Conservation (phyloP, 192 early-diverging fungal species). For the Backusella morwellensis region DNA sequence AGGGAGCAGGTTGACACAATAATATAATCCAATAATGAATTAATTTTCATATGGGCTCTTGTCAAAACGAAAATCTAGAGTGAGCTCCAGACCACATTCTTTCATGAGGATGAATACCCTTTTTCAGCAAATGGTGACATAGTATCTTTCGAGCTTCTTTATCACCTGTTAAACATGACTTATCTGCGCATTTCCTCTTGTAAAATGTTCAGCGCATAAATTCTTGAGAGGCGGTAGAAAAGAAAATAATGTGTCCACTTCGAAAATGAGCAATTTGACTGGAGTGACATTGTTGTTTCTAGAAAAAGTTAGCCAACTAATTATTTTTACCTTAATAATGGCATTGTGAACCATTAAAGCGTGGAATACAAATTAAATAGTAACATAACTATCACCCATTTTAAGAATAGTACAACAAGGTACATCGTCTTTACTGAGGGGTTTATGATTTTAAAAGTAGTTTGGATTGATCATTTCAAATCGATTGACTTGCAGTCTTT, state of each 20-base stretch:
- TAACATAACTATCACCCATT: neutral
- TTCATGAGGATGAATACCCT: neutral
- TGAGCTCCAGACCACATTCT: neutral
- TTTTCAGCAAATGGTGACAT: neutral
- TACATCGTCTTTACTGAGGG: neutral
- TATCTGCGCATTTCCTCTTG: neutral
- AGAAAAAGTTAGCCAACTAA: neutral
- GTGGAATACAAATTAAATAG: neutral
- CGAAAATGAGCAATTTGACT: neutral
- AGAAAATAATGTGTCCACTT: neutral
- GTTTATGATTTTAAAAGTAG: neutral
- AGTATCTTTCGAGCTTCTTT: neutral
- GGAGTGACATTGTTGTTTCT: constrained; percentile 1
- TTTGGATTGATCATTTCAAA: neutral
- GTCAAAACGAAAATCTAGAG: neutral
- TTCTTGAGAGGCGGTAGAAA: neutral
- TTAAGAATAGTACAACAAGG: neutral
- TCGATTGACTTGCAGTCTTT: neutral
- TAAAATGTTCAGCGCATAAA: neutral
- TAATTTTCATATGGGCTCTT: neutral
- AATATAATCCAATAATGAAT: neutral
- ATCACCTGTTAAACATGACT: neutral
- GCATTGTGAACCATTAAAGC: neutral
- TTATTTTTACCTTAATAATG: neutral
- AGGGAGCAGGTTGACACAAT: neutral